phyloP scores from a whole-genome alignment of 2,329 filamentous ascomycete genomes.

The Cryphonectria carpinicola region DNA sequence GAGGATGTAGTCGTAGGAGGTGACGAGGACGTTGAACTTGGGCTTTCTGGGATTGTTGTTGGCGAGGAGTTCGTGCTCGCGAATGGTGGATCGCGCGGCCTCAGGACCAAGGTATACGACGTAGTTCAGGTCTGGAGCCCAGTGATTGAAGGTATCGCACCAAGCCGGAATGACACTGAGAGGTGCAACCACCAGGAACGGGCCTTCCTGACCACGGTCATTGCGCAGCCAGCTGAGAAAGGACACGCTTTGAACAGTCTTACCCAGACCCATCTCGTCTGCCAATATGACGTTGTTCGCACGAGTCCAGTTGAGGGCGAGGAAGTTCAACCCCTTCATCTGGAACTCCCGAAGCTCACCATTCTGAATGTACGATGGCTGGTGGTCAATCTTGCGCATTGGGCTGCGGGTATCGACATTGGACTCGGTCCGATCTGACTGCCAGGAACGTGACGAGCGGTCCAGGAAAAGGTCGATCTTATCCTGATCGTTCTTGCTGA shows the following conservation, averaged over 20 bases:
- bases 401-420: conserved; percentile 74
- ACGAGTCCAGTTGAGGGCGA: conserved; percentile 94
- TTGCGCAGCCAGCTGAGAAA: conserved; percentile 98
- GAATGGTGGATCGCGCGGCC: conserved; percentile 81
- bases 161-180: conserved; percentile 96
- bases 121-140: conserved; percentile 96
- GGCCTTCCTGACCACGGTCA: conserved; percentile 85
- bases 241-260: conserved; percentile 95
- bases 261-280: conserved; percentile 98
- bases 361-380: conserved; percentile 82
- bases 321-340: conserved; percentile 89
- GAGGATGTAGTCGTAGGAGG: conserved; percentile 95
- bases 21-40: conserved; percentile 97
- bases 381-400: conserved; percentile 75
- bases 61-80: conserved; percentile 85
- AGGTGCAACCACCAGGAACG: conserved; percentile 95
- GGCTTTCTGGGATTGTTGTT: conserved; percentile 85
- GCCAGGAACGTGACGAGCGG: conserved; percentile 77
- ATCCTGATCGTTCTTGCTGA: conserved; percentile 78
- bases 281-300: conserved; percentile 95
- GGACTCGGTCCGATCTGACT: conserved; percentile 77
- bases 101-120: conserved; percentile 95
- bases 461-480: conserved; percentile 93
- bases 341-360: conserved; percentile 93
- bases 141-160: conserved; percentile 96